phyloP scores from a whole-genome alignment of 495 filamentous ascomycete species.

The Aspergillus affinis region DNA sequence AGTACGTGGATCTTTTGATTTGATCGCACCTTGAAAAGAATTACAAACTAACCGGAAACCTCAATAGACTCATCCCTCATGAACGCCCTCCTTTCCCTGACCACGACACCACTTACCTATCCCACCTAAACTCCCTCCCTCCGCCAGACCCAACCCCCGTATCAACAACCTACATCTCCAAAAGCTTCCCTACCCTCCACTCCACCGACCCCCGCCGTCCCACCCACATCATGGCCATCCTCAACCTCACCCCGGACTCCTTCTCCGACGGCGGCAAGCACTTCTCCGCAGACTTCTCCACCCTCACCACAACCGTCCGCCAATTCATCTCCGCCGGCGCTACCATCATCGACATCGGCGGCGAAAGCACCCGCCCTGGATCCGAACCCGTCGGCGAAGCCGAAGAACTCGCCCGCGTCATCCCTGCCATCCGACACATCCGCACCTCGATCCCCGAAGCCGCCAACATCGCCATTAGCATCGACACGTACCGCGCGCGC shows the following conservation, averaged over 20 bases:
- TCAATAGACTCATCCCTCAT: constrained; percentile 60
- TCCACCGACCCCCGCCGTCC: constrained; percentile 61
- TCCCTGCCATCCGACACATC: constrained; percentile 74
- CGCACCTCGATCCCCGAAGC: constrained; percentile 61
- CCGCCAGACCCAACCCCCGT: constrained; percentile 50
- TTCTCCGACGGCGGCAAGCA: constrained; percentile 88
- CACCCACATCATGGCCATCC: constrained; percentile 88
- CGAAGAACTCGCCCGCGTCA: constrained; percentile 75
- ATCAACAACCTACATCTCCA: constrained; percentile 69
- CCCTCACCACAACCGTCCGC: constrained; percentile 51
- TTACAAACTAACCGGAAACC: constrained; percentile 7
- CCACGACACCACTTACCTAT: constrained; percentile 38
- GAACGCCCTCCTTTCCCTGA: constrained; percentile 46
- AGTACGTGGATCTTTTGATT: constrained; percentile 53
- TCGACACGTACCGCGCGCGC: constrained; percentile 87
- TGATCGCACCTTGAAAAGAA: neutral
- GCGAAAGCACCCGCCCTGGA: constrained; percentile 84
- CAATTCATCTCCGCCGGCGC: constrained; percentile 65
- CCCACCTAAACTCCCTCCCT: constrained; percentile 64
- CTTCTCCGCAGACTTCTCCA: constrained; percentile 34
- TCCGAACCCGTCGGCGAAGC: constrained; percentile 61
- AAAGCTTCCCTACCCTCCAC: constrained; percentile 56
- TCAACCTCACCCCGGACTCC: constrained; percentile 95
- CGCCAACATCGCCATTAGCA: constrained; percentile 65
- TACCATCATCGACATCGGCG: constrained; percentile 87